Percentiles rank a stretch among this genome's conserved stretches.
phyloP scores from a whole-genome alignment of 352 stramenopile genomes.

The Elongisporangium undulatum region DNA sequence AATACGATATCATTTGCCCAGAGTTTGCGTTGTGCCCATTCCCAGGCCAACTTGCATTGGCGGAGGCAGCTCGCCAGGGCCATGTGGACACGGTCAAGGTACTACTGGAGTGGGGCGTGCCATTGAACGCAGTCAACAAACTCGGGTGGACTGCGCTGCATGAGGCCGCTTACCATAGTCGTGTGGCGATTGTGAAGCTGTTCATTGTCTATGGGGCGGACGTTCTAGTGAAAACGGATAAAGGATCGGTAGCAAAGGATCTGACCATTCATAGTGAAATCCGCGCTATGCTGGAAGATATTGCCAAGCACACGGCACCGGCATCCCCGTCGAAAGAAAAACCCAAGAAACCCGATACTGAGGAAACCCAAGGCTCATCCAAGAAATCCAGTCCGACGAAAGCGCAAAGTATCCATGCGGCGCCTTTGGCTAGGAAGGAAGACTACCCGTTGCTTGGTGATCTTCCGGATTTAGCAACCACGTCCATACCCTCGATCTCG shows the following conservation, averaged over 20 bases:
- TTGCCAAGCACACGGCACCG: conserved; percentile 35
- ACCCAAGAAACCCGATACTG: neutral
- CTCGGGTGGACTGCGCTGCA: conserved; percentile 79
- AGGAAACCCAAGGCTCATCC: conserved; percentile 3
- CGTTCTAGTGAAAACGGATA: conserved; percentile 55
- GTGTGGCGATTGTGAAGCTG: conserved; percentile 65
- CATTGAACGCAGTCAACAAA: conserved; percentile 74
- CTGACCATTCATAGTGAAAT: conserved; percentile 79
- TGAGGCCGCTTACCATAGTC: conserved; percentile 75
- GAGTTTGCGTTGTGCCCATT: conserved; percentile 80
- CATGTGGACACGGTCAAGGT: conserved; percentile 59
- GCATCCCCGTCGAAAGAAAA: conserved; percentile 9
- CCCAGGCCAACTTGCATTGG: conserved; percentile 56
- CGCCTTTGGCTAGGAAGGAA: conserved; percentile 67
- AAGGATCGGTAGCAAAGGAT: conserved; percentile 65
- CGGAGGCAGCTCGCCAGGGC: conserved; percentile 67
- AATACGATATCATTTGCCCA: conserved; percentile 58
- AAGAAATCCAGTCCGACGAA: conserved; percentile 35
- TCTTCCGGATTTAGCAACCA: conserved; percentile 48
- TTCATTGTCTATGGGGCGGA: conserved; percentile 77
- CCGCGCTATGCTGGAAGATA: conserved; percentile 67
- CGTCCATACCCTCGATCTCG: conserved; percentile 26
- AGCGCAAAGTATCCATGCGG: conserved; percentile 3
- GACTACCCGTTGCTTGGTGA: conserved; percentile 77
- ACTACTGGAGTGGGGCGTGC: conserved; percentile 71